Base-by-base conservation (phyloP, 2,329 filamentous ascomycete genomes). In the Ceratocystis papillata region DNA sequence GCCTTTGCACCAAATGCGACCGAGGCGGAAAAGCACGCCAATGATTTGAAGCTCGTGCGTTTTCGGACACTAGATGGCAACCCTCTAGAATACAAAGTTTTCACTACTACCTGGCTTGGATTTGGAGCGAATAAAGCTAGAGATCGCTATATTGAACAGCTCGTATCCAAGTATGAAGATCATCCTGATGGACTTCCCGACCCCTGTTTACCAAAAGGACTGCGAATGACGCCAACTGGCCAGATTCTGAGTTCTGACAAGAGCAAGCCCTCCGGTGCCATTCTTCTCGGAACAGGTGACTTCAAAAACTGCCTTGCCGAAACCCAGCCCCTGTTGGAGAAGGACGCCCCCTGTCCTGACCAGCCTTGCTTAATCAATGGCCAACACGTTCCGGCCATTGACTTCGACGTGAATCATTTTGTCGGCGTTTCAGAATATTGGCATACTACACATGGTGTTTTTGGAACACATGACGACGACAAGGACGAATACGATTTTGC, bases 361-460 rank as follows among this genome's bases (percentile, higher is more conserved):
- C 77, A 87, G 30, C 94, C 95, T 0, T 99, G 94, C 75, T 78
- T 99, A 44, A 80, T 99, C 48, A 90, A 96, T 71, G 92, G 94
- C 0, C 86, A 93, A 69, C 91, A 97, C 73, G 91, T 94, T 0
- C 94, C 94, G 1, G 89, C 90, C 2, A 96, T 99, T 69, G 94
- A 99, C 74, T 99, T 97, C 72, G 87, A 94, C 69, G 87, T 97
- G 45, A 99, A 99, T 72, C 95, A 96, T 74, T 99, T 99, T 72
- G 87, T 99, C 33, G 94, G 94, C 10, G 93, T 99, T 2, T 97
- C 93, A 0, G 94, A 99, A 73, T 99, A 96, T 76, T 99, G 94
- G 93, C 94, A 99, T 75, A 96, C 93, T 0, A 99, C 94, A 0
- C 94, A 99, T 71, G 91, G 94, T 65, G 87, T 97, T 1, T 97